Evolutionary conservation across 352 stramenopile genomes (phyloP).

Genomic region (Halophytophthora polymorphica): DNA sequence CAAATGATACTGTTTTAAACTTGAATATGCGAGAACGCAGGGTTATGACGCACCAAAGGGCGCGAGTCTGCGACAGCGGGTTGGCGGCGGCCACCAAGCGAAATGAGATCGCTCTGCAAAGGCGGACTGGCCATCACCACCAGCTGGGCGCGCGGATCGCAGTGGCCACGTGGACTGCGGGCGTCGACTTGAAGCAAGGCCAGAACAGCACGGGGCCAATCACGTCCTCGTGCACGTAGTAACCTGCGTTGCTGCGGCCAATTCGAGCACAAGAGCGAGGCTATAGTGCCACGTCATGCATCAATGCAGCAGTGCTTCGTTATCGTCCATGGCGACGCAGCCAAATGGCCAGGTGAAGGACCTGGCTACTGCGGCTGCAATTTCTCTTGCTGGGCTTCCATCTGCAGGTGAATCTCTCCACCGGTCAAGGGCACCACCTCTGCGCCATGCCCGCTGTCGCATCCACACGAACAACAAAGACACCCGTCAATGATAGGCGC

Average conservation of each 20-base stretch:
- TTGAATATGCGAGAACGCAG: conserved; percentile 1
- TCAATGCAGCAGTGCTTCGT: too few relatives aligned
- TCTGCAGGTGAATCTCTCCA: conserved; percentile 66
- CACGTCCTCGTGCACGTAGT: too few relatives aligned
- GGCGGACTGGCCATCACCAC: neutral
- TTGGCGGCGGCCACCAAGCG: too few relatives aligned
- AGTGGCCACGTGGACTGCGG: neutral
- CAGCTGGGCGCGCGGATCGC: conserved; percentile 6
- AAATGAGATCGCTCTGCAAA: too few relatives aligned
- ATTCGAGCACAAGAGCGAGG: too few relatives aligned
- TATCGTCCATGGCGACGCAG: too few relatives aligned
- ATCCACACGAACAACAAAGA: neutral
- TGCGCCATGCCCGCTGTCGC: conserved; percentile 30
- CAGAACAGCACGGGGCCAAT: too few relatives aligned
- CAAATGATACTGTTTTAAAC: neutral
- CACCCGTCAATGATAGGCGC: too few relatives aligned
- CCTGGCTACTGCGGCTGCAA: conserved; percentile 14
- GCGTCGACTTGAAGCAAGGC: neutral
- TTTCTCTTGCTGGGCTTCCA: conserved; percentile 45
- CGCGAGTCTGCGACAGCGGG: too few relatives aligned
- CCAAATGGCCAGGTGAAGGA: conserved; percentile 5
- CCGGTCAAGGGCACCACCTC: conserved; percentile 57
- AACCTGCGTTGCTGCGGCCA: too few relatives aligned
- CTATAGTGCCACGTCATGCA: too few relatives aligned
- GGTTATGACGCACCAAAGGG: too few relatives aligned